Base-by-base conservation (phyloP, 2,329 filamentous ascomycete genomes). In the Lachnellula subtilissima region DNA sequence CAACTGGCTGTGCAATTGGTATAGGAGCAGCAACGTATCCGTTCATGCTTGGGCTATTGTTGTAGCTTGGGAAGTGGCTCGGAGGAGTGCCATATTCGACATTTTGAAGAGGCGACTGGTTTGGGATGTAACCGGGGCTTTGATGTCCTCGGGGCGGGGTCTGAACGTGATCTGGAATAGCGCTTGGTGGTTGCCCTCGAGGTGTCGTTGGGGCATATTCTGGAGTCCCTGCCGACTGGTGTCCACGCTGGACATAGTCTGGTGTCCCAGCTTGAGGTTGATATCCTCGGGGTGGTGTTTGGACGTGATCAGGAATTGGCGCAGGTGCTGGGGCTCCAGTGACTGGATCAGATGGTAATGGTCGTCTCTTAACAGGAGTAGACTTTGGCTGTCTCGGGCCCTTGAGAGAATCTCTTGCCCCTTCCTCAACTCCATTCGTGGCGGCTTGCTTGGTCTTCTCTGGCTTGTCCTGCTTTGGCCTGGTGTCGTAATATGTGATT, bases 401-500 rank as follows among this genome's bases (percentile, higher is more conserved):
- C 67, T 65, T 57, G 72, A 75, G 56, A 69, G 67, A 48, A 52
- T 72, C 55, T 67, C 72, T 70, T 25, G 61, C 36, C 23, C 56
- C 37, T 53, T 60, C 55, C 62, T 74, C 71, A 32, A 53, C 61
- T 37, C 71, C 71, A 43, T 65, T 62, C 32, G 73, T 73, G 5
- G 74, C 61, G 22, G 70, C 43, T 72, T 60, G 49, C 71, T 64
- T 43, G 5, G 52, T 74, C 68, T 82, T 86, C 58, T 83, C 79
- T 7, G 79, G 75, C 73, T 88, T 91, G 57, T 95, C 90, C 12
- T 81, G 80, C 73, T 94, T 94, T 19, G 91, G 88, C 25, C 93
- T 82, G 54, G 82, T 86, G 71, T 99, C 94, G 76, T 97, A 99
- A 75, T 88, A 99, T 43, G 94, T 99, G 73, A 97, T 86, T 74